Evolutionary conservation across 495 filamentous ascomycete genomes (phyloP), one percentile per base, ranked within the genome.

Genomic region (Tuber calosporum): DNA sequence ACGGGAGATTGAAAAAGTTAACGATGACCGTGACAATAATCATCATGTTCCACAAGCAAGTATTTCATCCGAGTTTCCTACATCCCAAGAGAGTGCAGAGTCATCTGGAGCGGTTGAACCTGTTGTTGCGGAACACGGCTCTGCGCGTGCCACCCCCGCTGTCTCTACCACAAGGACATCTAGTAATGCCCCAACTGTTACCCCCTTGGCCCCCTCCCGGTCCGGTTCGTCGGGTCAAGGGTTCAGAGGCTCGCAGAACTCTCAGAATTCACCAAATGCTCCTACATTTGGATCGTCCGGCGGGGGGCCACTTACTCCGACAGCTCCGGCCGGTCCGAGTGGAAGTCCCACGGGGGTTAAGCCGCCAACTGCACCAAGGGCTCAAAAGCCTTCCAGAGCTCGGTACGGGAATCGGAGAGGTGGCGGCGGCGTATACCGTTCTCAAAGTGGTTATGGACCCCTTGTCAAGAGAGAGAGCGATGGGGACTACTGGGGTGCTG

Each of bases 331-430:
- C 30, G 30, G 74, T 48, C 68, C 71, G 4, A 72, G 42, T 41
- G 74, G 66, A 70, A 80, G 69, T n/a, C 79, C 77, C 53, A 77
- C 67, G 30, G 79, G 79, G 58, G 75, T 74, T 17, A 74, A 72
- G 34, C 79, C 79, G 8, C 79, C 79, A 41, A 81, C 79, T 39
- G 79, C 73, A 5, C 79, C 79, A 71, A 80, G 73, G 68, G 72
- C 72, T 41, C 48, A 73, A 40, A 66, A 73, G 17, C 62, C 69
- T 41, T 40, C 75, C 42, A 69, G 75, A 39, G 48, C 48, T 22
- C 7, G 15, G 39, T 38, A 15, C n/a, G 20, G 45, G 45, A 53
- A n/a, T 26, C 45, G 45, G 45, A 22, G 36, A 45, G 74, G 58
- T 30, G n/a, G 30, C 39, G 45, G 45, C 4, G 45, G 67, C 19